Conservation (phyloP, 2,329 filamentous ascomycete species). For the Ophiostoma australiae region DNA sequence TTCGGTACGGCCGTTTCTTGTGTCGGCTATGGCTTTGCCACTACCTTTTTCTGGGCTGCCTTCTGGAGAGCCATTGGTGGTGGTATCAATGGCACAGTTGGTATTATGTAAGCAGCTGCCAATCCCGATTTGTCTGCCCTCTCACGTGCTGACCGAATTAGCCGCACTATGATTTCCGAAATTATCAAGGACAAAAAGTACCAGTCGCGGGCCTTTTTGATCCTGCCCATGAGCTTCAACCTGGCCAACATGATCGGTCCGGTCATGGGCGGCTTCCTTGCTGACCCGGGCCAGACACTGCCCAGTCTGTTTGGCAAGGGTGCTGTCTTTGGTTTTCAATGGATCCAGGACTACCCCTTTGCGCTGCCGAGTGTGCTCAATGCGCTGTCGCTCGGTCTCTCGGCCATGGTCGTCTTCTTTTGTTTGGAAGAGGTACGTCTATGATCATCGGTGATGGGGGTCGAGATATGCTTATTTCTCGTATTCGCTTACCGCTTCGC, state of each 20-base stretch:
- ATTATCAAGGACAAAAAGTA: constrained; percentile 42
- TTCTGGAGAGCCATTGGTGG: constrained; percentile 64
- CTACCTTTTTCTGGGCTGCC: constrained; percentile 58
- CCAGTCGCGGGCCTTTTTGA: constrained; percentile 41
- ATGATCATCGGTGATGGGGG: neutral
- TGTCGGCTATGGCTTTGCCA: constrained; percentile 68
- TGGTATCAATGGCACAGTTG: constrained; percentile 46
- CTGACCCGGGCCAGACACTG: constrained; percentile 59
- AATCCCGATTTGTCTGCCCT: neutral
- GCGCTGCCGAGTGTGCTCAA: constrained; percentile 61
- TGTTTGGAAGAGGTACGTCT: constrained; percentile 60
- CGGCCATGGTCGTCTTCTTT: constrained; percentile 53
- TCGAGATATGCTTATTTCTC: neutral
- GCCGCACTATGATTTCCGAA: constrained; percentile 44
- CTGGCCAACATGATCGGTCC: constrained; percentile 56
- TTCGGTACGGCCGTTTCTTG: constrained; percentile 61
- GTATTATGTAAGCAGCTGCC: constrained; percentile 36
- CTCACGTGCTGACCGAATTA: neutral
- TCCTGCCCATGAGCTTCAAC: constrained; percentile 67
- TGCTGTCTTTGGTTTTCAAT: constrained; percentile 55
- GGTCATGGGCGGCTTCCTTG: constrained; percentile 56
- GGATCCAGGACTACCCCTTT: constrained; percentile 63
- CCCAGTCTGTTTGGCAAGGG: constrained; percentile 58
- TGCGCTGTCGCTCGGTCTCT: constrained; percentile 49
- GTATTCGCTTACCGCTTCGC: neutral